Percentiles rank a stretch among this genome's conserved stretches.
These are phyloP conservation scores for Wallacemonas rigidus DNA, from an alignment of 208 protist species.

Conservation along the genomic window DNA sequence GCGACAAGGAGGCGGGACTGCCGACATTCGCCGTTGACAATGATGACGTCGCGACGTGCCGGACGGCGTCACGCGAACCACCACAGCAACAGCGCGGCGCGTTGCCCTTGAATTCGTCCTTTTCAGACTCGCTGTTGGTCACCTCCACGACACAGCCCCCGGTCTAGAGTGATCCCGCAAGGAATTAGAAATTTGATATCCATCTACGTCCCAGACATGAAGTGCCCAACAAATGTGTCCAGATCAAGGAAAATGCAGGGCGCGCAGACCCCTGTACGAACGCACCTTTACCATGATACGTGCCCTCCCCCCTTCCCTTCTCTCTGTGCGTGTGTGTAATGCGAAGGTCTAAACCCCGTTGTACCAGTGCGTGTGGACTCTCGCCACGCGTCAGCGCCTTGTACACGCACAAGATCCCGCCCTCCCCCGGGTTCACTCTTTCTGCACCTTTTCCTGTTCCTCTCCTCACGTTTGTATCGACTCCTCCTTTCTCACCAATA, in stretches of 20 bases:
- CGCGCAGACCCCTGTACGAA: too few relatives aligned
- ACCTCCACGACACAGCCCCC: constrained; percentile 3
- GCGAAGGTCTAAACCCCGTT: too few relatives aligned
- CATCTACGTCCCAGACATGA: background rate
- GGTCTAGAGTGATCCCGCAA: background rate
- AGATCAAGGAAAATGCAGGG: too few relatives aligned
- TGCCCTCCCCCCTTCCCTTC: background rate
- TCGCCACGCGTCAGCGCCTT: too few relatives aligned
- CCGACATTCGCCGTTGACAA: background rate
- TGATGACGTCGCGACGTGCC: background rate
- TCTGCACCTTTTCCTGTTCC: constrained; percentile 1
- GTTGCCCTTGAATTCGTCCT: constrained; percentile 5
- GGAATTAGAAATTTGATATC: background rate
- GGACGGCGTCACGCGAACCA: too few relatives aligned
- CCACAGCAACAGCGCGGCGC: too few relatives aligned
- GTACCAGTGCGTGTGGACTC: too few relatives aligned
- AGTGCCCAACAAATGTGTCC: background rate
- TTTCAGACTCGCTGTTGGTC: constrained; percentile 8
- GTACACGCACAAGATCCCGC: too few relatives aligned
- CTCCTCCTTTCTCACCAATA: constrained; percentile 12
- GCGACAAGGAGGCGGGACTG: background rate
- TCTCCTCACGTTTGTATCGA: constrained; percentile 12
- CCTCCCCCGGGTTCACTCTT: constrained; percentile 6
- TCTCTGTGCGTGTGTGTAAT: too few relatives aligned
- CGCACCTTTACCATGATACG: background rate